Base-by-base conservation (phyloP, 495 filamentous ascomycete genomes). In the Podospora pseudopauciseta region DNA sequence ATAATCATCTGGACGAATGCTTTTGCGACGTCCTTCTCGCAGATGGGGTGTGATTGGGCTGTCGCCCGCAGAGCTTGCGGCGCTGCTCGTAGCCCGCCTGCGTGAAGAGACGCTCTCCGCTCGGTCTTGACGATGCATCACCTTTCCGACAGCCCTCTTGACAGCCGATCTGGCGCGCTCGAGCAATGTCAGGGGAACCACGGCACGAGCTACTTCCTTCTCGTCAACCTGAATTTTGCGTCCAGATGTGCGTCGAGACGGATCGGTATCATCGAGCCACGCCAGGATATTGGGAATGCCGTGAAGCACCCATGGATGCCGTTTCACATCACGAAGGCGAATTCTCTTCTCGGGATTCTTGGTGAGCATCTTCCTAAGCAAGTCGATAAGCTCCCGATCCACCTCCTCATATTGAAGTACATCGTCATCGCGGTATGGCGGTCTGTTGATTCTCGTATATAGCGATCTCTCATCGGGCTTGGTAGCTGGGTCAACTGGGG, bases 231-330 rank as follows among this genome's bases (percentile, higher is more conserved):
- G 90, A 71, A 99, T 98, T 80, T 88, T 92, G 79, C 92, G 90
- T 68, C 93, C 93, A 65, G 93, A 89, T 67, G 89, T 90, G 68
- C 90, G 89, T 30, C 88, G 85, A 26, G 85, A 88, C 5, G 94
- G 93, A 76, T 99, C 96, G 5, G 92, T 97, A 66, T 97, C 92
- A 71, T 97, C 93, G 18, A 98, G 86, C 95, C 95, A 99, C 3
- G 82, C 80, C 26, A 86, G 80, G 57, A 89, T 86, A 70, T 97
- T 89, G 34, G 85, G 80, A 59, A 99, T 86, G 57, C 89, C 94
- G 59, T 88, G 78, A n/a, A 94, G 83, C 44, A 97, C 90, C 93
- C 95, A 99, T n/a, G 91, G 90, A 73, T 99, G 95, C 65, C 90
- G 91, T 76, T 98, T 98, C 71, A 97, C 94, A 73, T 97, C 94